Percentiles rank a stretch among this genome's conserved stretches.
These are phyloP conservation scores for Microcos paniculata DNA, from an alignment of 345 rosid species.

Conservation along the genomic window DNA sequence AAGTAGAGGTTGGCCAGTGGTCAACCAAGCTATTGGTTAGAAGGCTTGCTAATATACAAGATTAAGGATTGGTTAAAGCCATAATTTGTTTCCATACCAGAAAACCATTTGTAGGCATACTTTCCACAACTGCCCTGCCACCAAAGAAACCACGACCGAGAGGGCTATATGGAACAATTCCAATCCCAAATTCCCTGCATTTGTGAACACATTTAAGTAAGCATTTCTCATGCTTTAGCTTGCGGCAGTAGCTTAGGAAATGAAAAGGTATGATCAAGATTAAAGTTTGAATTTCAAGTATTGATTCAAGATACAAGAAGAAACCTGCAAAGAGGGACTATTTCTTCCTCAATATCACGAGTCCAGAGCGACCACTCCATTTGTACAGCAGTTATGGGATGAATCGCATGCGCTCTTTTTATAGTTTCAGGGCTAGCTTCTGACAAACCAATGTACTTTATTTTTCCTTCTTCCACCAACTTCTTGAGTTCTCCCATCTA, in stretches of 20 bases:
- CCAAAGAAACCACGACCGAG: constrained; percentile 55
- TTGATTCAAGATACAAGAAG: neutral
- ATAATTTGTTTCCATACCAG: constrained; percentile 27
- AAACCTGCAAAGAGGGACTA: neutral
- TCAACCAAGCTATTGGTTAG: neutral
- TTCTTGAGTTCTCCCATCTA: too few species aligned
- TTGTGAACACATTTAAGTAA: neutral
- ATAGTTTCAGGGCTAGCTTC: too few species aligned
- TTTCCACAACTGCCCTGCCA: constrained; percentile 38
- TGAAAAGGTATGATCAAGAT: too few species aligned
- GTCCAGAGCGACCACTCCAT: too few species aligned
- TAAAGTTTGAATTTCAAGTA: neutral
- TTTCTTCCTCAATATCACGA: neutral
- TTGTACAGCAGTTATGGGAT: too few species aligned
- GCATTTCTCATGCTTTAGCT: too few species aligned
- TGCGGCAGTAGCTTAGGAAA: too few species aligned
- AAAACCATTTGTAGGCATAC: constrained; percentile 18
- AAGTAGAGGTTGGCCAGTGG: neutral
- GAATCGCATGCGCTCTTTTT: too few species aligned
- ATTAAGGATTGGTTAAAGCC: neutral
- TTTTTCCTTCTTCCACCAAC: too few species aligned
- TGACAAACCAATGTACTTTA: too few species aligned
- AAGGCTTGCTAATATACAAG: neutral
- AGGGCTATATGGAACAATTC: constrained; percentile 56
- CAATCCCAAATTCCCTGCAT: constrained; percentile 52